A percentile compares a stretch with the other conserved stretches of the same genome.
These are phyloP conservation scores for Gremmenia infestans DNA, from an alignment of 2,329 filamentous ascomycete species.

Conservation along the genomic window DNA sequence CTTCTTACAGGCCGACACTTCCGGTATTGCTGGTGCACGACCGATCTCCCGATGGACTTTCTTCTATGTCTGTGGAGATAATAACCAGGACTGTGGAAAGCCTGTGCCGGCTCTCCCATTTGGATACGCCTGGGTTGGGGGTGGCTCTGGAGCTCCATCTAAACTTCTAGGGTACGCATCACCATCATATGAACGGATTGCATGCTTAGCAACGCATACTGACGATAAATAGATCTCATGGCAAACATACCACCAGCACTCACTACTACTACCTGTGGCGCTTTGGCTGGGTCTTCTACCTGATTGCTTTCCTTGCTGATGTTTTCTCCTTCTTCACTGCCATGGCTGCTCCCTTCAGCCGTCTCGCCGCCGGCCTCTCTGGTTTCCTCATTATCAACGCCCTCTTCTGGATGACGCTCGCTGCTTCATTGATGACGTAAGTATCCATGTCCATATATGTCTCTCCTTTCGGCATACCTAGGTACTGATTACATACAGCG, in stretches of 20 bases:
- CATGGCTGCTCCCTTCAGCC: conserved; percentile 65
- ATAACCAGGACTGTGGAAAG: conserved; percentile 59
- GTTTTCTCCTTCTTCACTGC: conserved; percentile 61
- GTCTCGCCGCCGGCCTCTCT: conserved; percentile 64
- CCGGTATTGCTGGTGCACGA: conserved; percentile 62
- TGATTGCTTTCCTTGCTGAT: conserved; percentile 79
- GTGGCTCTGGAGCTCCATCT: conserved; percentile 45
- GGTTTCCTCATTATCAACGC: conserved; percentile 53
- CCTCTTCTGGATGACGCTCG: conserved; percentile 64
- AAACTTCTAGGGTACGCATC: conserved; percentile 47
- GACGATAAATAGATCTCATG: conserved; percentile 42
- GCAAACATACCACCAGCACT: conserved; percentile 48
- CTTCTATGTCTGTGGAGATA: conserved; percentile 72
- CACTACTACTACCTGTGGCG: conserved; percentile 80
- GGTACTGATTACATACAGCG: conserved; percentile 33
- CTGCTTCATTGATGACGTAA: conserved; percentile 71
- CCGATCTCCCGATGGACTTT: conserved; percentile 78
- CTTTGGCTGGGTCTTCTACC: conserved; percentile 88
- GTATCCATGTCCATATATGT: conserved; percentile 27
- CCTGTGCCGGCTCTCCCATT: conserved; percentile 61
- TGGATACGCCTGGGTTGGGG: conserved; percentile 65
- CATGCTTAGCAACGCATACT: not conserved
- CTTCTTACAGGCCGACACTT: conserved; percentile 78
- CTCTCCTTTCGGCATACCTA: conserved; percentile 7
- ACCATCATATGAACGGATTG: not conserved